Evolutionary conservation across 805 yeast species (phyloP), one percentile per base, ranked within the genome.

Genomic region (Suhomyces faveliae): DNA sequence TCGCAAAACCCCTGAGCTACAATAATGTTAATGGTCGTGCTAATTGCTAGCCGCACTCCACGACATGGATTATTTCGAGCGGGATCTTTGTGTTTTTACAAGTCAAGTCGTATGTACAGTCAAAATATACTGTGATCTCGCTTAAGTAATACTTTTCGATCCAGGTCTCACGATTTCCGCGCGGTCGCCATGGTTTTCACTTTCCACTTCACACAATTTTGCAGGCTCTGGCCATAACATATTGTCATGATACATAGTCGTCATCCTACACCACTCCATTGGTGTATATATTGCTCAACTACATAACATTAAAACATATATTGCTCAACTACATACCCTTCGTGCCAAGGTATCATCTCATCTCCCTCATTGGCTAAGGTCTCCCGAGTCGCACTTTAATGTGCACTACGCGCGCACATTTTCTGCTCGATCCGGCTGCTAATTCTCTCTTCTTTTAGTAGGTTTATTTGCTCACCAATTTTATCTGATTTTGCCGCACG

Each of bases 381-480:
- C n/a, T 33, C 15, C 37, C 37, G 37, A 15, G 37, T 33, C 37
- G 37, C 37, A 37, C 15, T 21, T 37, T 9, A 37, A n/a, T 37
- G 10, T 37, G 40, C 40, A 20, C 40, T n/a, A n/a, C 40, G 37
- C 21, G 37, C 37, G 21, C 37, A 33, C 21, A 33, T 15, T 15
- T 15, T 33, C 37, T 27, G 30, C 37, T 33, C 37, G 21, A 33
- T 33, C n/a, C 4, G 37, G 37, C n/a, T 20, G 37, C 37, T 33
- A n/a, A 13, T 22, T 24, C 19, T 25, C 13, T 13, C 43, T 40
- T 10, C 11, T 17, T 24, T 15, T n/a, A 27, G 43, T 25, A 40
- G 43, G 43, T 25, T 13, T n/a, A 40, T 40, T 40, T 40, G 43
- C 43, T 40, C 43, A 17, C 20, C 37, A 15, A 33, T 17, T 17